These are phyloP conservation scores for Colletotrichum musae DNA, from an alignment of 2,329 filamentous ascomycete species.

Conservation along the genomic window DNA sequence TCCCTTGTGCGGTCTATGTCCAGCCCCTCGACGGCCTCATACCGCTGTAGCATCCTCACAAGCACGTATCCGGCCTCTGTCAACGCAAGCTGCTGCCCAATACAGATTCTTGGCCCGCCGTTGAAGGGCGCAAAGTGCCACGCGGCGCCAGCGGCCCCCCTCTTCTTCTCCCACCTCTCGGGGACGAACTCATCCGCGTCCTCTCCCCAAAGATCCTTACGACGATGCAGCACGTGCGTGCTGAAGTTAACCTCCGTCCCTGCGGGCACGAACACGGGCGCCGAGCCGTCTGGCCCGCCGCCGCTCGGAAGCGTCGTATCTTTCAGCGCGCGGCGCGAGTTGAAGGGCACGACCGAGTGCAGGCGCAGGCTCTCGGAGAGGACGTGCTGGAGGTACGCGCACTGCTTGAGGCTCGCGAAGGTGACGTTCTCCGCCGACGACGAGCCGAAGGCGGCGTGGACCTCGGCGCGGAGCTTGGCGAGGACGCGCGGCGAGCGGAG, in stretches of 20 bases:
- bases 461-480: conserved; percentile 39
- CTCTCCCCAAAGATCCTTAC: conserved; percentile 52
- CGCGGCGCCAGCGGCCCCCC: conserved; percentile 40
- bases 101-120: conserved; percentile 53
- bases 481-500: conserved; percentile 36
- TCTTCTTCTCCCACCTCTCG: conserved; percentile 54
- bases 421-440: conserved; percentile 14
- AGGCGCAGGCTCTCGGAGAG: conserved; percentile 50
- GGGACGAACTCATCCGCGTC: conserved; percentile 55
- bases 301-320: conserved; percentile 53
- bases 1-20: conserved; percentile 22
- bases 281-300: conserved; percentile 52
- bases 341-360: conserved; percentile 52
- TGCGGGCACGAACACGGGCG: conserved; percentile 49
- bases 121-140: conserved; percentile 56
- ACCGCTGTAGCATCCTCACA: conserved; percentile 45
- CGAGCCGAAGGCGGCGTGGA: conserved; percentile 28
- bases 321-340: conserved; percentile 47
- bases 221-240: conserved; percentile 50
- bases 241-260: conserved; percentile 49
- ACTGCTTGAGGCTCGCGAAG: conserved; percentile 43
- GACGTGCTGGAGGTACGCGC: conserved; percentile 45
- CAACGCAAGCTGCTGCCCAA: conserved; percentile 53
- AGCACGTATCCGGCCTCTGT: conserved; percentile 46
- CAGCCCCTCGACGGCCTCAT: conserved; percentile 38